phyloP scores from a whole-genome alignment of 2,329 filamentous ascomycete species.

The Samsoniella hepiali region DNA sequence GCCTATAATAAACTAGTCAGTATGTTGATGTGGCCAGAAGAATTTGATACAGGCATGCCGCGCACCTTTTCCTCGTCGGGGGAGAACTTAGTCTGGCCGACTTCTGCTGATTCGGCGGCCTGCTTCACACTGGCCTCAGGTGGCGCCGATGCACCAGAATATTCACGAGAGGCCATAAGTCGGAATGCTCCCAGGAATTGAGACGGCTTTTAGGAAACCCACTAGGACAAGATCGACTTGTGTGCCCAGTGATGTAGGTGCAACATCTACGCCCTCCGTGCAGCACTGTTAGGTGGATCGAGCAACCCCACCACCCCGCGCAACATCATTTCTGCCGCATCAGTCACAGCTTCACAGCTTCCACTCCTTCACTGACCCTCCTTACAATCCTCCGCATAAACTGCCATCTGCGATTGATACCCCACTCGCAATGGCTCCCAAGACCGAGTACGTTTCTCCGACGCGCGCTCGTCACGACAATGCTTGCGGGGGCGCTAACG shows the following conservation, averaged over 20 bases:
- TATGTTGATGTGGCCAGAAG: background rate
- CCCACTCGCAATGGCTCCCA: constrained; percentile 37
- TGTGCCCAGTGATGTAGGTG: constrained; percentile 1
- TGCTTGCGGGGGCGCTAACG: constrained; percentile 6
- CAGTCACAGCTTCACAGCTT: background rate
- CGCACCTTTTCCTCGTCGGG: constrained; percentile 14
- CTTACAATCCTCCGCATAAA: background rate
- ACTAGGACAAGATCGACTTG: background rate
- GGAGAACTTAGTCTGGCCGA: background rate
- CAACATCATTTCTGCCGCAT: background rate
- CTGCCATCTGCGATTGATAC: background rate
- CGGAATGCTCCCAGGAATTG: background rate
- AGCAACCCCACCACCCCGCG: constrained; percentile 6
- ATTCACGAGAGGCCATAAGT: background rate
- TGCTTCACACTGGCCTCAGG: background rate
- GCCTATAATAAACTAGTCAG: constrained; percentile 39
- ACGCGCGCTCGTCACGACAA: background rate
- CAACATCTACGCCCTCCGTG: background rate
- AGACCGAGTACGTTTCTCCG: constrained; percentile 40
- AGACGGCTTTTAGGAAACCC: background rate
- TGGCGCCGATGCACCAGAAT: background rate
- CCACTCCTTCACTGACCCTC: background rate
- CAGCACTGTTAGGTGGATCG: background rate
- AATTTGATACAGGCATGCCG: background rate
- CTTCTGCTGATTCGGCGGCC: background rate